Evolutionary conservation across 257 asterid species (phyloP).

Genomic region (Solanum virginianum): DNA sequence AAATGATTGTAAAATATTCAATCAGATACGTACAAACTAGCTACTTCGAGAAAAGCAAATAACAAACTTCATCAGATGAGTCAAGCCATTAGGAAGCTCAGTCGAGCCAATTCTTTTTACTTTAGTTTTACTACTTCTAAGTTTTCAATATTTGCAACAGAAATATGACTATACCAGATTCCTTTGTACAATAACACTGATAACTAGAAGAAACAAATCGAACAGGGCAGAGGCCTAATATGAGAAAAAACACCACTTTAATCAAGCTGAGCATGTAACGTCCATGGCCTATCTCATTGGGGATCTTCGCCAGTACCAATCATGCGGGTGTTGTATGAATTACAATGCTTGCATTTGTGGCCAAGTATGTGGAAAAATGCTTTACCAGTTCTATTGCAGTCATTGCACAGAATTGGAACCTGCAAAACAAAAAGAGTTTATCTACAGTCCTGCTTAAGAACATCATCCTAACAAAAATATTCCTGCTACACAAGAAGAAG

Average conservation of each 20-base stretch:
- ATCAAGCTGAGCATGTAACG: neutral
- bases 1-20: no score
- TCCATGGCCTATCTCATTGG: conserved; percentile 6
- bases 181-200: neutral
- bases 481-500: neutral
- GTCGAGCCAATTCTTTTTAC: neutral
- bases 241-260: neutral
- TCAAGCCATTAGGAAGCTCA: neutral
- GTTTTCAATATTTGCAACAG: neutral
- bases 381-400: conserved; percentile 61
- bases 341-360: conserved; percentile 69
- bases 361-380: conserved; percentile 69
- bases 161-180: neutral
- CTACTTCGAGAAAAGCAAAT: neutral
- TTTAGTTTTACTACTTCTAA: neutral
- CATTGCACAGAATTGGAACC: conserved; percentile 81
- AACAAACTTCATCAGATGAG: neutral
- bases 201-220: neutral
- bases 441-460: neutral
- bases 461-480: neutral
- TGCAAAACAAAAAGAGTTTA: conserved; percentile 6
- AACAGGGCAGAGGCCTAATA: neutral
- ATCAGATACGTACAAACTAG: neutral
- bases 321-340: conserved; percentile 72
- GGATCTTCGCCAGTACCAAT: conserved; percentile 26